Evolutionary conservation across 2,329 filamentous ascomycete species (phyloP).

Genomic region (Furcasterigmium furcatum): DNA sequence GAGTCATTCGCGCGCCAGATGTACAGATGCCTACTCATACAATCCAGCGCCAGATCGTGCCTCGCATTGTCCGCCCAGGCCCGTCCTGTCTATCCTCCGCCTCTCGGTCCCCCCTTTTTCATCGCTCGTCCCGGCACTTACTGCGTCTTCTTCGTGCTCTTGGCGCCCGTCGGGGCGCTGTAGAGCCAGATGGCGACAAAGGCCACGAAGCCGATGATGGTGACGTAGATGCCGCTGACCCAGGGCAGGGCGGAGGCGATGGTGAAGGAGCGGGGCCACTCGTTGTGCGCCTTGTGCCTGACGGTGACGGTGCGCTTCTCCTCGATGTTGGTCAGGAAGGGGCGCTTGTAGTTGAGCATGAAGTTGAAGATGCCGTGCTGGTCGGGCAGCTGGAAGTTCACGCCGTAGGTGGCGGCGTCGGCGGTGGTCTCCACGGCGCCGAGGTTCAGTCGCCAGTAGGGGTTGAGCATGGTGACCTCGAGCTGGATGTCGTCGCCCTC

Average conservation of each 20-base stretch:
- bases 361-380: conserved; percentile 99
- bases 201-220: conserved; percentile 76
- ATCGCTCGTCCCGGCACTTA: conserved; percentile 18
- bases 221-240: conserved; percentile 84
- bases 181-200: conserved; percentile 91
- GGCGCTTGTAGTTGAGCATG: conserved; percentile 93
- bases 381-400: conserved; percentile 80
- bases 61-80: too few relatives aligned
- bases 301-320: conserved; percentile 96
- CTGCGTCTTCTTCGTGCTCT: conserved; percentile 43
- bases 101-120: neutral
- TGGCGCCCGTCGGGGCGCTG: conserved; percentile 42
- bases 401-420: conserved; percentile 70
- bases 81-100: neutral
- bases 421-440: conserved; percentile 51
- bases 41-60: too few relatives aligned
- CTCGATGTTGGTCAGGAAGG: conserved; percentile 84
- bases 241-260: conserved; percentile 94
- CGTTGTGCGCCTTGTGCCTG: conserved; percentile 93
- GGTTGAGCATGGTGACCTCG: conserved; percentile 98
- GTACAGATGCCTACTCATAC: too few relatives aligned
- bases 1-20: too few relatives aligned
- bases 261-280: conserved; percentile 86
- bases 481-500: conserved; percentile 77
- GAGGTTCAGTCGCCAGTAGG: conserved; percentile 87